Percentiles rank a stretch among this genome's conserved stretches.
Evolutionary conservation across 2,329 filamentous ascomycete genomes (phyloP).

Genomic region (Nothophoma quercina): DNA sequence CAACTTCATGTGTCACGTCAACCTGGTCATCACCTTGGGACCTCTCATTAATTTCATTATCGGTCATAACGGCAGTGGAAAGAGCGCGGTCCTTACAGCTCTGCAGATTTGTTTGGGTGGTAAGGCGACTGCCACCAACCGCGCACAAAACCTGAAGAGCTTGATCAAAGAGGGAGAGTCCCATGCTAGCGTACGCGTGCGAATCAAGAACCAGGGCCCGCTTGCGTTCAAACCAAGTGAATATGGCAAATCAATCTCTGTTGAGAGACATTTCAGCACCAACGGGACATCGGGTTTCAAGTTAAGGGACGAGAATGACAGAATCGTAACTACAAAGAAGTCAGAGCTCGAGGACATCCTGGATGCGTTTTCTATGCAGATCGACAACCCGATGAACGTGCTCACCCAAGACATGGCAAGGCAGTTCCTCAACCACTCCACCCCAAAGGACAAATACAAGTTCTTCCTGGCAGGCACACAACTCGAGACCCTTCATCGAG

Average conservation of each 20-base stretch:
- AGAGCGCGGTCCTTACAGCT: constrained; percentile 93
- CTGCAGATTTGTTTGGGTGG: constrained; percentile 94
- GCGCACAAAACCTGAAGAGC: constrained; percentile 85
- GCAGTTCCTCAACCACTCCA: constrained; percentile 88
- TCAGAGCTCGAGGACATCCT: constrained; percentile 89
- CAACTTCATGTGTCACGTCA: constrained; percentile 96
- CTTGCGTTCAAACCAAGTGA: constrained; percentile 83
- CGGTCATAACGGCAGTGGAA: constrained; percentile 96
- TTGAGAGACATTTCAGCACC: constrained; percentile 88
- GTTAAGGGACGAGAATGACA: constrained; percentile 75
- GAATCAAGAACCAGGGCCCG: constrained; percentile 87
- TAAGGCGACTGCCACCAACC: constrained; percentile 91
- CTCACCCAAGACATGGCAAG: constrained; percentile 94
- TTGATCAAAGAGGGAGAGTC: constrained; percentile 91
- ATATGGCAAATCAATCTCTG: constrained; percentile 83
- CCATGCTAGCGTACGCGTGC: constrained; percentile 74
- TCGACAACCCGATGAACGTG: constrained; percentile 96
- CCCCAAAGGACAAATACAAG: constrained; percentile 86
- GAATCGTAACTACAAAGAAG: constrained; percentile 81
- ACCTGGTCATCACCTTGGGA: constrained; percentile 82
- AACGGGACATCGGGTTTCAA: constrained; percentile 83
- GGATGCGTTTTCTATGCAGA: constrained; percentile 90
- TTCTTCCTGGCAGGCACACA: constrained; percentile 97
- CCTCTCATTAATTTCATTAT: constrained; percentile 98
- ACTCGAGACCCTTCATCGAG: constrained; percentile 87